Conservation (phyloP, 1,284 basidiomycete genomes). For the Leccinum idahoense region DNA sequence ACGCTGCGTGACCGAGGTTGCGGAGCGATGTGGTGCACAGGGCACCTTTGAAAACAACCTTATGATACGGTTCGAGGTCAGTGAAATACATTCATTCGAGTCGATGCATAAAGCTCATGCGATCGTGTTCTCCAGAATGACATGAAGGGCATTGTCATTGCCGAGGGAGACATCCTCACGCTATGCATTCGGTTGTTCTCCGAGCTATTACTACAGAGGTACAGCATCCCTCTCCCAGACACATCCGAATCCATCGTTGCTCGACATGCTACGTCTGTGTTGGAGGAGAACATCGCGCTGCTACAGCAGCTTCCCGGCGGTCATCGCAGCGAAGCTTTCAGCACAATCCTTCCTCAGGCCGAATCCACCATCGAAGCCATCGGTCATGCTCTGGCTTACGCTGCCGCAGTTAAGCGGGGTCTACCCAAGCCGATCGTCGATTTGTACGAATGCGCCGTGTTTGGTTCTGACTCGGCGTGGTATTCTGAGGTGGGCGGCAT, state of each 20-base stretch:
- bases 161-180: slow-evolving; percentile 50
- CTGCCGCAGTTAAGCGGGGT: slow-evolving; percentile 37
- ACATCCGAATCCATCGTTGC: slow-evolving; percentile 41
- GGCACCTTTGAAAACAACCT: slow-evolving; percentile 53
- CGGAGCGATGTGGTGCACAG: slow-evolving; percentile 52
- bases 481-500: slow-evolving; percentile 28
- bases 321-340: slow-evolving; percentile 44
- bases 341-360: slow-evolving; percentile 45
- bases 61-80: slow-evolving; percentile 46
- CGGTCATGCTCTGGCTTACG: slow-evolving; percentile 49
- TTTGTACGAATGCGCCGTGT: slow-evolving; percentile 45
- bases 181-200: slow-evolving; percentile 51
- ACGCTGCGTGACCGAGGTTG: slow-evolving; percentile 40
- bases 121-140: slow-evolving; percentile 36
- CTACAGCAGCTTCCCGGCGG: slow-evolving; percentile 32
- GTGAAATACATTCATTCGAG: slow-evolving; percentile 6
- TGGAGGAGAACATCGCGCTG: slow-evolving; percentile 40
- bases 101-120: slow-evolving; percentile 6
- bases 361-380: slow-evolving; percentile 44
- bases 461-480: slow-evolving; percentile 49
- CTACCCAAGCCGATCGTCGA: slow-evolving; percentile 45
- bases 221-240: slow-evolving; percentile 38
- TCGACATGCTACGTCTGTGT: slow-evolving; percentile 37
- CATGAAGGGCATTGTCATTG: slow-evolving; percentile 44
- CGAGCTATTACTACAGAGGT: slow-evolving; percentile 43